A percentile compares a stretch with the other conserved stretches of the same genome.
Conservation (phyloP, 2,329 filamentous ascomycete genomes). For the Leptographium procerum region DNA sequence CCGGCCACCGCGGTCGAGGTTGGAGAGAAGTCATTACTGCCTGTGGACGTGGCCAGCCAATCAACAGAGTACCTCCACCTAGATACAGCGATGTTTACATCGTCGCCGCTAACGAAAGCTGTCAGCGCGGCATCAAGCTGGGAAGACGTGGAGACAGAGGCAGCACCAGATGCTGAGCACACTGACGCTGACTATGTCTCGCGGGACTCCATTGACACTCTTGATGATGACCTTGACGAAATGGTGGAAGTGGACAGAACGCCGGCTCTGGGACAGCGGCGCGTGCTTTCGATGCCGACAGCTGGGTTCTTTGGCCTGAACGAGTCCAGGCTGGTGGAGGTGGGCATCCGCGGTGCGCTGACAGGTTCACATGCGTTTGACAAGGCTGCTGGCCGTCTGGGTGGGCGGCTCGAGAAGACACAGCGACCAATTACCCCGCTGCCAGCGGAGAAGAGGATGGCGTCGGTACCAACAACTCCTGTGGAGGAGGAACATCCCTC, state of each 20-base stretch:
- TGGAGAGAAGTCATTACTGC: not conserved
- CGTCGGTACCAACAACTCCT: not conserved
- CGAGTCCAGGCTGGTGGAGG: constrained; percentile 15
- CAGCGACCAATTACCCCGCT: not conserved
- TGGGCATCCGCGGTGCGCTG: constrained; percentile 20
- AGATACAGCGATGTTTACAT: not conserved
- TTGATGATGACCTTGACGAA: not conserved
- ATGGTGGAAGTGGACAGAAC: not conserved
- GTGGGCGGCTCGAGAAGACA: not conserved
- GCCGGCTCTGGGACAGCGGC: not conserved
- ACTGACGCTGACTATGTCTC: not conserved
- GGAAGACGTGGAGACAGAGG: constrained; percentile 10
- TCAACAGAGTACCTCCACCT: not conserved
- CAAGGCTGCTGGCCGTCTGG: not conserved
- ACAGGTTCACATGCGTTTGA: constrained; percentile 16
- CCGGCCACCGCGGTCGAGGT: no score
- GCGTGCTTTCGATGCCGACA: constrained; percentile 12
- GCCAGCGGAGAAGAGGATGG: not conserved
- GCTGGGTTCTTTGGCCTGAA: constrained; percentile 20
- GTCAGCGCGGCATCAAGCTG: constrained; percentile 9
- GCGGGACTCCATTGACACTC: constrained; percentile 8
- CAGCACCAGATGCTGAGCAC: not conserved
- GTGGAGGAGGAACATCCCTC: not conserved
- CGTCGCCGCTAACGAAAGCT: not conserved
- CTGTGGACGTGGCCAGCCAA: not conserved